phyloP scores from a whole-genome alignment of 257 asterid genomes.

The Solanum lycopersicoides region DNA sequence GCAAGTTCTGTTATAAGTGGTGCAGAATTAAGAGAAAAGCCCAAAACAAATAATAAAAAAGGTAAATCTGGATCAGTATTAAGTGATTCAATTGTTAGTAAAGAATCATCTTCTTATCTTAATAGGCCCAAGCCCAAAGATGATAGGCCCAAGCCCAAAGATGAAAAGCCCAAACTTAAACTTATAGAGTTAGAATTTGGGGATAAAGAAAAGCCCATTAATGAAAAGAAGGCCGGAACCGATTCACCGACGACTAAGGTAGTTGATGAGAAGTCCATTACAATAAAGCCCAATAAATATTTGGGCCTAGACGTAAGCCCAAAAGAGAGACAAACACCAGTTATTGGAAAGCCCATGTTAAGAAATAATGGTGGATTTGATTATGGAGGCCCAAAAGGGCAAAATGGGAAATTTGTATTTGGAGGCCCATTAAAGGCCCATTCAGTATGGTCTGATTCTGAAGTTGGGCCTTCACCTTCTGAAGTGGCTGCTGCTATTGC shows the following conservation, averaged over 20 bases:
- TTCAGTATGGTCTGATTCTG: constrained; percentile 53
- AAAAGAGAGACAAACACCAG: background rate
- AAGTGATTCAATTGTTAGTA: constrained; percentile 52
- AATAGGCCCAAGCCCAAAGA: background rate
- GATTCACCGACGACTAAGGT: constrained; percentile 5
- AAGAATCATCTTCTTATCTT: constrained; percentile 19
- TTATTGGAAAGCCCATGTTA: background rate
- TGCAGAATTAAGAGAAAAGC: constrained; percentile 42
- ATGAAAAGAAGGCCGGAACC: background rate
- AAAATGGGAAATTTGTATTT: constrained; percentile 13
- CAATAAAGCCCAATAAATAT: background rate
- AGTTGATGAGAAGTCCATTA: constrained; percentile 14
- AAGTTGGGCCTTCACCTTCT: constrained; percentile 85
- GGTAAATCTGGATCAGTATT: constrained; percentile 48
- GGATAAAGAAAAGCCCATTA: background rate
- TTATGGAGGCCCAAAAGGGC: constrained; percentile 8
- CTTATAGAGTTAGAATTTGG: background rate
- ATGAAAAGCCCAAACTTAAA: background rate
- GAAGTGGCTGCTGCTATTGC: constrained; percentile 71
- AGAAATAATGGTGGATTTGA: constrained; percentile 12
- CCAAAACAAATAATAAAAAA: constrained; percentile 9
- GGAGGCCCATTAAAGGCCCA: constrained; percentile 33
- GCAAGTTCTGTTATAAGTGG: constrained; percentile 77
- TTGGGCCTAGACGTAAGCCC: constrained; percentile 5
- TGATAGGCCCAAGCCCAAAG: background rate